Conservation (phyloP, 257 asterid genomes). For the Nicotiana knightiana region DNA sequence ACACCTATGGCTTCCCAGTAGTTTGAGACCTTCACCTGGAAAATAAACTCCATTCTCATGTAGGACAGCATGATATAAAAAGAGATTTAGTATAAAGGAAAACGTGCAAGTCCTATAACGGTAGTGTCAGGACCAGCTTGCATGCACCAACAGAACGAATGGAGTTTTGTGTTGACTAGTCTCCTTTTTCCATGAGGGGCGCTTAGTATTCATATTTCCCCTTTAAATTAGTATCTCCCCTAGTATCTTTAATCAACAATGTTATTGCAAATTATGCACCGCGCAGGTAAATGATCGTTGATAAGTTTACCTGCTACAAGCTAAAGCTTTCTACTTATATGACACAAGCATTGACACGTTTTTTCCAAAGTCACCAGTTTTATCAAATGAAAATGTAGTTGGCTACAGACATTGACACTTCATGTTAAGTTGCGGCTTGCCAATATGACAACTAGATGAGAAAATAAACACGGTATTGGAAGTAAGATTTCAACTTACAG, state of each 20-base stretch:
- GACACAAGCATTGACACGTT: not conserved
- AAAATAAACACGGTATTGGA: not conserved
- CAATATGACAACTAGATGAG: not conserved
- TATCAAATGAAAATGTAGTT: not conserved
- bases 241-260: not conserved
- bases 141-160: not conserved
- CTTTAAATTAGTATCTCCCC: not conserved
- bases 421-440: not conserved
- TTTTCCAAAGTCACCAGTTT: not conserved
- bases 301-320: not conserved
- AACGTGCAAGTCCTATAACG: not conserved
- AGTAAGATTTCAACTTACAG: slow-evolving; percentile 37
- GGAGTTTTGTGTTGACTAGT: not conserved
- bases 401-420: not conserved
- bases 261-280: not conserved
- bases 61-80: not conserved
- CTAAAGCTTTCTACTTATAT: not conserved
- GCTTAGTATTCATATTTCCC: not conserved
- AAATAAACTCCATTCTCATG: not conserved
- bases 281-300: not conserved
- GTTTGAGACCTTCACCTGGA: slow-evolving; percentile 74
- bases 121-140: not conserved
- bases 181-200: not conserved
- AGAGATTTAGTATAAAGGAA: not conserved
- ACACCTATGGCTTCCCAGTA: slow-evolving; percentile 97